Base-by-base conservation (phyloP, 305 asterid species). In the Andrographis paniculata region DNA sequence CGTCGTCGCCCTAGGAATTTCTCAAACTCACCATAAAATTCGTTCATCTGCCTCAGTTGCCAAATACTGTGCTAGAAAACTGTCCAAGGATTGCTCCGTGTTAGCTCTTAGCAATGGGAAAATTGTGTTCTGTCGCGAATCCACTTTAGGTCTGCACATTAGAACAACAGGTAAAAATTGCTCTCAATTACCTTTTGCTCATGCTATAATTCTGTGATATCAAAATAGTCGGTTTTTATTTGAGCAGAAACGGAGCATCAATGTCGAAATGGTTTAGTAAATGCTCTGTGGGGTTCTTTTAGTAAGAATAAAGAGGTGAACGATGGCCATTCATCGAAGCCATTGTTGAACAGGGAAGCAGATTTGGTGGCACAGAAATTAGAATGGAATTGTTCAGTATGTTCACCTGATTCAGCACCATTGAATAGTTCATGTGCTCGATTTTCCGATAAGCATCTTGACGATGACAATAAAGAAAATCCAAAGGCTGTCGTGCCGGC, bases 71-170 rank as follows among this genome's bases (percentile, higher is more conserved):
- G 96, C 96, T 1, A 75, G 55, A 43, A 87, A 87, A 40, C 66
- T 91, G 68, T 72, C 72, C 31, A 81, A 70, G 52, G 85, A 75
- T 24, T 84, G 94, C 42, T 79, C 96, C 0, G 60, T 80, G 4
- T 58, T 79, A 48, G 95, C 95, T 37, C 87, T 91, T 50, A 67
- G 67, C 59, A 83, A 84, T 59, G 96, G 95, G 21, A 91, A 87
- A 47, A 58, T 87, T 44, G 68, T 81, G 31, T 91, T 73, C 56
- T 91, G 61, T 27, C 69, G 87, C 45, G 87, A 69, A 35, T 69
- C 89, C 51, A 65, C 43, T 16, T 61, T 72, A 20, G 48, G 67
- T 15, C 60, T 79, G 16, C 72, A 45, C 5, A 46, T 65, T 69
- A 59, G 58, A 35, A 42, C 48, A 14, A 71, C 71, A 72, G 95